These are phyloP conservation scores for Erysimum cheiri DNA, from an alignment of 441 rosid genomes.

Conservation along the genomic window DNA sequence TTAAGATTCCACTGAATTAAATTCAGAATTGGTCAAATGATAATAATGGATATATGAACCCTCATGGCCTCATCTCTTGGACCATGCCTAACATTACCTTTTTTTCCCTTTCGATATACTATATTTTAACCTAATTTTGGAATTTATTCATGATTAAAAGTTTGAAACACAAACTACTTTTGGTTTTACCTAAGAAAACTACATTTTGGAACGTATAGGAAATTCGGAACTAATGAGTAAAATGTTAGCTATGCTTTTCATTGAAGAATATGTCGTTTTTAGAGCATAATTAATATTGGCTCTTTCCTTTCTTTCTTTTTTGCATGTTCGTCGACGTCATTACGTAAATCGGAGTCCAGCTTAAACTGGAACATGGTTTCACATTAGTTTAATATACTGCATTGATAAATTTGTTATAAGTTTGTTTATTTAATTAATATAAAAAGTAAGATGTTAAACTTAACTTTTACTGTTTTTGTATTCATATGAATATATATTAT, in stretches of 20 bases:
- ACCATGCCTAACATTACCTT: constrained; percentile 38
- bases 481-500: background rate
- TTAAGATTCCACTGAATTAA: constrained; percentile 35
- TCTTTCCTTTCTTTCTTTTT: too few species aligned
- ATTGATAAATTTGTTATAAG: too few species aligned
- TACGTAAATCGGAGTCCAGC: background rate
- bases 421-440: too few species aligned
- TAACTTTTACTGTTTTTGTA: background rate
- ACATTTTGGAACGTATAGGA: background rate
- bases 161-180: constrained; percentile 26
- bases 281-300: background rate
- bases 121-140: constrained; percentile 32
- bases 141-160: constrained; percentile 30
- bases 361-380: background rate
- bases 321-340: too few species aligned
- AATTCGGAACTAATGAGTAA: background rate
- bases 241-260: background rate
- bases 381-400: too few species aligned
- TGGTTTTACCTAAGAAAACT: background rate
- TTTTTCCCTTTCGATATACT: background rate
- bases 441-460: background rate
- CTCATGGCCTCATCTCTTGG: constrained; percentile 44
- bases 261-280: background rate
- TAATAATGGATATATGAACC: constrained; percentile 24
- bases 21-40: constrained; percentile 40